These are phyloP conservation scores for Mycena sp. DNA, from an alignment of 1,284 basidiomycete genomes.

Conservation along the genomic window DNA sequence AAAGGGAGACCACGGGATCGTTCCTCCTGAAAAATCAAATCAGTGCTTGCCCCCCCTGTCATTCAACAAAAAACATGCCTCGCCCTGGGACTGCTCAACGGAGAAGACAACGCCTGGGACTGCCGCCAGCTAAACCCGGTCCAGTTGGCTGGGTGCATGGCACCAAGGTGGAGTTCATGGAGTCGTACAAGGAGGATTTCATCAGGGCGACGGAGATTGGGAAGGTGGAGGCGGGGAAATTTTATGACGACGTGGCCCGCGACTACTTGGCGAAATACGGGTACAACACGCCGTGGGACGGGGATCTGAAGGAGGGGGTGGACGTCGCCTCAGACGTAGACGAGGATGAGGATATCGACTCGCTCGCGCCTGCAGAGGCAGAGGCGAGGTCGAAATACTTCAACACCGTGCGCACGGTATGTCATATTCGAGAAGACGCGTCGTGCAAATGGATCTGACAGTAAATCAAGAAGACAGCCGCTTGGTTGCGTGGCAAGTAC, in stretches of 20 bases:
- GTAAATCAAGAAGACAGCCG: too few relatives aligned
- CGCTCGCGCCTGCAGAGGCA: neutral
- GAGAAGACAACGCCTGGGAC: neutral
- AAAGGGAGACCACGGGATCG: too few relatives aligned
- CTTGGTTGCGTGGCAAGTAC: too few relatives aligned
- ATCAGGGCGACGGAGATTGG: neutral
- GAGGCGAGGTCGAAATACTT: neutral
- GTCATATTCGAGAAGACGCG: neutral
- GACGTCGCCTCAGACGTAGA: slow-evolving; percentile 8
- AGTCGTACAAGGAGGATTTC: neutral
- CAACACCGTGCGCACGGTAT: too few relatives aligned
- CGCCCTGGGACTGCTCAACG: neutral
- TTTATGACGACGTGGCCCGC: slow-evolving; percentile 26
- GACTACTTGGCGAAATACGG: slow-evolving; percentile 24
- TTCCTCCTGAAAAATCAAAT: too few relatives aligned
- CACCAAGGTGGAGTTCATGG: neutral
- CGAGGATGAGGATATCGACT: slow-evolving; percentile 10
- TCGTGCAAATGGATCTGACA: slow-evolving; percentile 16
- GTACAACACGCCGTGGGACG: neutral
- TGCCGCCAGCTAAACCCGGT: neutral
- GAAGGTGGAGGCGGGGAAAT: slow-evolving; percentile 2
- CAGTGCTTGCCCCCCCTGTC: too few relatives aligned
- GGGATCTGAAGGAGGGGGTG: neutral
- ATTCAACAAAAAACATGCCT: neutral
- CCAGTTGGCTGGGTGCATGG: slow-evolving; percentile 2